phyloP scores from a whole-genome alignment of 176 grass and related monocot genomes.

The Oryza rufipogon region DNA sequence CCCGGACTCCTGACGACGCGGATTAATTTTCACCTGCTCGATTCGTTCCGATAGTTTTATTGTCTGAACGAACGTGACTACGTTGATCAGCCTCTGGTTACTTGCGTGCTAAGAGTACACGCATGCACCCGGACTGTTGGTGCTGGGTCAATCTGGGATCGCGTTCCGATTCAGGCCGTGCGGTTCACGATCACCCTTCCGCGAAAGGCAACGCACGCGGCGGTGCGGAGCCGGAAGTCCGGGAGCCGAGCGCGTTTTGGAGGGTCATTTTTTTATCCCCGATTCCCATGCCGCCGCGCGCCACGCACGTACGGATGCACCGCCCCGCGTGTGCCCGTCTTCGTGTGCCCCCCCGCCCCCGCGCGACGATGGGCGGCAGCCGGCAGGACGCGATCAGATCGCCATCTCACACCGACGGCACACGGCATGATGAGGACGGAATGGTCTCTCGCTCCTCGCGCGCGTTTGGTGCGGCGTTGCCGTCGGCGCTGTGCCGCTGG shows the following conservation, averaged over 20 bases:
- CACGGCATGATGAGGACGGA: background rate
- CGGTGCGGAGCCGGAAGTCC: background rate
- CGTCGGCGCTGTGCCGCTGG: background rate
- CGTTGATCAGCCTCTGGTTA: background rate
- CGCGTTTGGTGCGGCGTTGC: conserved; percentile 22
- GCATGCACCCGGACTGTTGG: background rate
- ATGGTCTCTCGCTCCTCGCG: background rate
- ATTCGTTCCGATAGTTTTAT: too few relatives aligned
- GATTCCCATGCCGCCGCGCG: background rate
- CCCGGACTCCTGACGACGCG: background rate
- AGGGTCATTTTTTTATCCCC: too few relatives aligned
- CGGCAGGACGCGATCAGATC: background rate
- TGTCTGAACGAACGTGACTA: background rate
- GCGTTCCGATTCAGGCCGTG: background rate
- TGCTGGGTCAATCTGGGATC: conserved; percentile 8
- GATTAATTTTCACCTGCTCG: background rate
- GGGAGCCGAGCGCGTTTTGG: background rate
- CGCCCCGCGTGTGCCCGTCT: background rate
- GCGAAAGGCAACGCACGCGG: conserved; percentile 4
- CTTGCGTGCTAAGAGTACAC: background rate
- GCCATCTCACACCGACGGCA: background rate
- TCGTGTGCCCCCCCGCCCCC: background rate
- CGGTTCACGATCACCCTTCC: background rate
- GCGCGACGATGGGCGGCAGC: background rate
- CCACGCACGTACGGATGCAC: too few relatives aligned